A percentile compares a stretch with the other conserved stretches of the same genome.
These are phyloP conservation scores for Aspergillus novoparasiticus DNA, from an alignment of 2,329 filamentous ascomycete genomes.

Conservation along the genomic window DNA sequence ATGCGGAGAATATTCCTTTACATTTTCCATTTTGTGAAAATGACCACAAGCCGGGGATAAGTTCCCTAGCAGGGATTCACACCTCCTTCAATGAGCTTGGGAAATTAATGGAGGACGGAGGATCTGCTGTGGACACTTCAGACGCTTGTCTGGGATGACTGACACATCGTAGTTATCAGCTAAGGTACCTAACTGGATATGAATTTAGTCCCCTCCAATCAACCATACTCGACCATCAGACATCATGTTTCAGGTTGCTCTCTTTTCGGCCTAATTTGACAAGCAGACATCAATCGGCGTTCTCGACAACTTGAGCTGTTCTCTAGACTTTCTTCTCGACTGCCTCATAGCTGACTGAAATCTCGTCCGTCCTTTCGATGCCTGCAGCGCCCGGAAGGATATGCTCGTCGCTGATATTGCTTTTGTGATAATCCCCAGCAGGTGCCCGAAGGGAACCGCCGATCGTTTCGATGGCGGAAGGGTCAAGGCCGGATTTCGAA, in stretches of 20 bases:
- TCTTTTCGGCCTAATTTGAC: not conserved
- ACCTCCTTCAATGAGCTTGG: not conserved
- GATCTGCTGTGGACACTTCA: not conserved
- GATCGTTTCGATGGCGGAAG: not conserved
- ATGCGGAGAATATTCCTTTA: not conserved
- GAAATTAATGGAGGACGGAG: not conserved
- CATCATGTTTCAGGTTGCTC: not conserved
- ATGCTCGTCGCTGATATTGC: constrained; percentile 21
- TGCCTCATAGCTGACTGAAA: constrained; percentile 15
- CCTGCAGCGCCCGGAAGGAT: constrained; percentile 21
- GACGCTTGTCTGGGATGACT: not conserved
- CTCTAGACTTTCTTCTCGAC: constrained; percentile 41
- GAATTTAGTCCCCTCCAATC: not conserved
- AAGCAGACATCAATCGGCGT: not conserved
- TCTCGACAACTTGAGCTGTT: not conserved
- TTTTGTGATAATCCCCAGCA: not conserved
- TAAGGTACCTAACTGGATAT: not conserved
- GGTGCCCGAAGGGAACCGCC: not conserved
- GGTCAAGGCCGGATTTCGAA: not conserved
- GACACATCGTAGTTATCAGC: not conserved
- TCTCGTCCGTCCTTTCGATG: constrained; percentile 26
- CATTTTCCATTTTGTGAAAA: not conserved
- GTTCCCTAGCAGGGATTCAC: not conserved
- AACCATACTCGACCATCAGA: not conserved
- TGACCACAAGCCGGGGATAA: not conserved